Percentiles rank a stretch among this genome's conserved stretches.
Evolutionary conservation across 108 stramenopile species (phyloP).

Genomic region (Cyclostephanos invisitatus): DNA sequence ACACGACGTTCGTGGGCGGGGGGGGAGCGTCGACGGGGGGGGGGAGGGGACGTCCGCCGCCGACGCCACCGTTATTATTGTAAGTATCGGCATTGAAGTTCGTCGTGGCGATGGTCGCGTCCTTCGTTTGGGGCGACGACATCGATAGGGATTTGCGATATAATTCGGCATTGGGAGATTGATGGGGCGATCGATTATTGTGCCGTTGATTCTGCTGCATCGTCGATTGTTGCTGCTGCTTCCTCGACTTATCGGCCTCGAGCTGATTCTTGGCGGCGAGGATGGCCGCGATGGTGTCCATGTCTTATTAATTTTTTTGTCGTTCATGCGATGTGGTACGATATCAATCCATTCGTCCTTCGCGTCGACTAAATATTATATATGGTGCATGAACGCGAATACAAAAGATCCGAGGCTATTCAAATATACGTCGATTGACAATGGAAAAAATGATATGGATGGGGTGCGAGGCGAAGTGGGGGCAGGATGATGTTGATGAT

Average conservation of each 20-base stretch:
- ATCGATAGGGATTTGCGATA: background rate
- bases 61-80: background rate
- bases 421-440: no score
- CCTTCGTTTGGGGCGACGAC: background rate
- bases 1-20: background rate
- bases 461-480: no score
- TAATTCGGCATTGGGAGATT: background rate
- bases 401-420: no score
- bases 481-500: no score
- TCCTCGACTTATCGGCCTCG: conserved; percentile 24
- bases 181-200: background rate
- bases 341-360: no score
- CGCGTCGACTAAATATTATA: no score
- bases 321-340: no score
- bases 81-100: no score
- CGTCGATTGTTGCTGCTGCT: background rate
- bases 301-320: no score
- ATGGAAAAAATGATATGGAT: no score
- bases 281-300: conserved; percentile 44
- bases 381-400: no score
- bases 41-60: background rate
- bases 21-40: background rate
- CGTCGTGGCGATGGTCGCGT: background rate
- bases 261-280: conserved; percentile 39
- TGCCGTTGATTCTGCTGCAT: background rate